A percentile compares a stretch with the other conserved stretches of the same genome.
These are phyloP conservation scores for Penicillium sp. DNA, from an alignment of 2,329 filamentous ascomycete species.

Conservation along the genomic window DNA sequence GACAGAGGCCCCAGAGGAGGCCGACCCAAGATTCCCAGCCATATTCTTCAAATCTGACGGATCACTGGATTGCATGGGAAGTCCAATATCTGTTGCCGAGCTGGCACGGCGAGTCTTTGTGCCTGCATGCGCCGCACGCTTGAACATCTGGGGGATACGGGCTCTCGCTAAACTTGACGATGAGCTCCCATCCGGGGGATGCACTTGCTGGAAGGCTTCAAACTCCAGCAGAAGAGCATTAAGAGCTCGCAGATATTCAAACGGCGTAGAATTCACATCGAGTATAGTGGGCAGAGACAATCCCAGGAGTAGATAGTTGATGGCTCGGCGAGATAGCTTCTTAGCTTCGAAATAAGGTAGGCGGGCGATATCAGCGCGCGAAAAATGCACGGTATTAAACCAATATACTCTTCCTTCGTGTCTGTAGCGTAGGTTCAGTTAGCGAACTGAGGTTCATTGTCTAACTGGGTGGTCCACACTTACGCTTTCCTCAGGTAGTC, in stretches of 20 bases:
- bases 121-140: slow-evolving; percentile 59
- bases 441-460: not conserved
- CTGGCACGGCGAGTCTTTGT: slow-evolving; percentile 61
- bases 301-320: slow-evolving; percentile 89
- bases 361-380: slow-evolving; percentile 73
- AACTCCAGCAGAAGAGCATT: slow-evolving; percentile 87
- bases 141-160: slow-evolving; percentile 81
- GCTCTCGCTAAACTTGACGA: slow-evolving; percentile 72
- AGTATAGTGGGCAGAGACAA: slow-evolving; percentile 87
- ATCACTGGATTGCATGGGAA: slow-evolving; percentile 53
- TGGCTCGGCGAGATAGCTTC: slow-evolving; percentile 84
- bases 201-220: slow-evolving; percentile 86
- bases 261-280: slow-evolving; percentile 75
- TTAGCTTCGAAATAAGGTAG: slow-evolving; percentile 84
- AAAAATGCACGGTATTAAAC: slow-evolving; percentile 97
- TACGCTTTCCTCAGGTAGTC: slow-evolving; percentile 92
- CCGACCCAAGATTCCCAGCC: slow-evolving; percentile 41
- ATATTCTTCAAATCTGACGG: slow-evolving; percentile 50
- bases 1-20: slow-evolving; percentile 39
- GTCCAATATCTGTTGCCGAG: slow-evolving; percentile 61
- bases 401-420: slow-evolving; percentile 95
- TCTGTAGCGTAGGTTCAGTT: slow-evolving; percentile 47
- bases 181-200: slow-evolving; percentile 72
- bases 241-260: slow-evolving; percentile 84
- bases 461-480: slow-evolving; percentile 39